These are phyloP conservation scores for Microcera coccophila DNA, from an alignment of 2,329 filamentous ascomycete species.

Conservation along the genomic window DNA sequence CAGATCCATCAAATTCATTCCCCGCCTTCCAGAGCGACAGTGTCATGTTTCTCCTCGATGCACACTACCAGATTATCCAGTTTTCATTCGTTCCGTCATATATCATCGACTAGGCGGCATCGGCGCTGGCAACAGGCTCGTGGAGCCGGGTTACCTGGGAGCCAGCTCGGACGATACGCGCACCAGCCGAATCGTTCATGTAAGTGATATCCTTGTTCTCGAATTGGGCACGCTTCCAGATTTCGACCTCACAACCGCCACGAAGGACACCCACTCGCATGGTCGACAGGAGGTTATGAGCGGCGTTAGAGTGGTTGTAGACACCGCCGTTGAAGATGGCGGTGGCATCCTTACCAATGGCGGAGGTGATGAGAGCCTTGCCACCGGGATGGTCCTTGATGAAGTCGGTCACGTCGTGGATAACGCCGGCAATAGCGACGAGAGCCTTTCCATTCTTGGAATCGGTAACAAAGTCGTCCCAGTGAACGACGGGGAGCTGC, in stretches of 20 bases:
- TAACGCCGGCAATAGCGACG: constrained; percentile 74
- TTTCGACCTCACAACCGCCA: constrained; percentile 84
- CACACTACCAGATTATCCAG: constrained; percentile 16
- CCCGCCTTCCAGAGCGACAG: neutral
- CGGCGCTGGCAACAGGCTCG: constrained; percentile 76
- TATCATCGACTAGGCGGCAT: constrained; percentile 60
- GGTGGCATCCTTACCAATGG: constrained; percentile 82
- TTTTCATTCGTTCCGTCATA: constrained; percentile 14
- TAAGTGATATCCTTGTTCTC: constrained; percentile 80
- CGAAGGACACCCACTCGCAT: constrained; percentile 86
- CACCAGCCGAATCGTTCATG: constrained; percentile 74
- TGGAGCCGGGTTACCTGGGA: constrained; percentile 79
- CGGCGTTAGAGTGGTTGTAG: constrained; percentile 85
- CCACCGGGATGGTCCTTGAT: constrained; percentile 89
- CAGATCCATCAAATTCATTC: constrained; percentile 6
- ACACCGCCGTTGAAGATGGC: constrained; percentile 91
- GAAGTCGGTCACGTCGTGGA: constrained; percentile 80
- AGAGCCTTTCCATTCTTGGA: constrained; percentile 72
- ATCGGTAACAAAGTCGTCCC: constrained; percentile 80
- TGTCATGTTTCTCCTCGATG: constrained; percentile 8
- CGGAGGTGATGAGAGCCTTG: constrained; percentile 78
- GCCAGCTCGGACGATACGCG: constrained; percentile 81
- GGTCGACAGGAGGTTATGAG: constrained; percentile 82
- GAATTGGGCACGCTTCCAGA: constrained; percentile 83
- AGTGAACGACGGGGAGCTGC: constrained; percentile 78